Conservation (phyloP, 192 early-diverging fungal species). For the Thamnidium elegans region DNA sequence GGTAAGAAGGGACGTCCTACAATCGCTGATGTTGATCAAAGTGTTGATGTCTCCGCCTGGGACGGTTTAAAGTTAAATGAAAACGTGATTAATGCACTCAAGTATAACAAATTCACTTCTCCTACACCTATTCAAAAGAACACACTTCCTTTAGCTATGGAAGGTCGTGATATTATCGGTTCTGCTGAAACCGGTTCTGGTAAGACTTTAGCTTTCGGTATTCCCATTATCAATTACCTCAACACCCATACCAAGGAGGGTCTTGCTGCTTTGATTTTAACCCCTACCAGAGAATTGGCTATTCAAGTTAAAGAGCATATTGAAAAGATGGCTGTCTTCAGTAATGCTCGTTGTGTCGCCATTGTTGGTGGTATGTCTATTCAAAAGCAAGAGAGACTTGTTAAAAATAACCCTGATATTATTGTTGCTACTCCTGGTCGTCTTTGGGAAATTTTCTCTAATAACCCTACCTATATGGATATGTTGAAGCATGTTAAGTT, state of each 20-base stretch:
- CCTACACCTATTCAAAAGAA: conserved; percentile 90
- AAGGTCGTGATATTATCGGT: conserved; percentile 84
- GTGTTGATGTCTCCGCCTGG: conserved; percentile 77
- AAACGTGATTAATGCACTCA: conserved; percentile 63
- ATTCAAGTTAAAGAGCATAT: conserved; percentile 92
- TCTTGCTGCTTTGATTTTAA: conserved; percentile 71
- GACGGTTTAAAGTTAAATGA: conserved; percentile 52
- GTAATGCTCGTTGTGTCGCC: conserved; percentile 47
- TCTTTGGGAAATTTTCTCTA: conserved; percentile 62
- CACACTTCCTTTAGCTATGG: conserved; percentile 66
- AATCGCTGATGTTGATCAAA: conserved; percentile 36
- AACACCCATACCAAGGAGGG: conserved; percentile 39
- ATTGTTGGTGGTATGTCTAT: conserved; percentile 94
- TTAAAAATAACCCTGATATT: conserved; percentile 64
- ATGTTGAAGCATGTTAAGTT: conserved; percentile 61
- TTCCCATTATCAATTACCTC: conserved; percentile 84
- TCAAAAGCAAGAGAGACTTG: conserved; percentile 82
- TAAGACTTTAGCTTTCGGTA: conserved; percentile 94
- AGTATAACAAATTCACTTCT: conserved; percentile 62
- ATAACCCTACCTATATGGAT: conserved; percentile 39
- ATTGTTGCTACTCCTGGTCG: conserved; percentile 83
- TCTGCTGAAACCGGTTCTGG: conserved; percentile 94
- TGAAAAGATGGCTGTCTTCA: conserved; percentile 45
- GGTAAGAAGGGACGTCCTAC: conserved; percentile 7
- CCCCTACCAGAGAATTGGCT: conserved; percentile 94